Conservation (phyloP, 495 filamentous ascomycete species). For the Trypethelium eluteriae region DNA sequence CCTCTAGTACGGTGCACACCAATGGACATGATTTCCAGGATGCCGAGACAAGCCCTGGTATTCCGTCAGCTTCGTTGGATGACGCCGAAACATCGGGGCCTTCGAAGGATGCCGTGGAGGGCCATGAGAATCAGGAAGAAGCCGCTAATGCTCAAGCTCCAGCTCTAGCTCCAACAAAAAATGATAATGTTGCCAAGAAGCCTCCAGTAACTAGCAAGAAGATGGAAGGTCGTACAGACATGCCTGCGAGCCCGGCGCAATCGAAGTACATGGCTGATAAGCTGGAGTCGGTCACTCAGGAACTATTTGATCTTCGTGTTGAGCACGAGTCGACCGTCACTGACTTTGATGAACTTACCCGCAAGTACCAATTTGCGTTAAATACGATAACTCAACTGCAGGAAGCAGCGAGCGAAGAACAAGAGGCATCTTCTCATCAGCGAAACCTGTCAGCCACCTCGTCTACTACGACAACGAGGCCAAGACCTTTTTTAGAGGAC, state of each 20-base stretch:
- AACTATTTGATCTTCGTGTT: conserved; percentile 80
- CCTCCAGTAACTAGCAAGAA: background rate
- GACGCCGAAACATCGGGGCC: background rate
- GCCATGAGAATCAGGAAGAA: background rate
- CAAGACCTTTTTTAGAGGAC: conserved; percentile 89
- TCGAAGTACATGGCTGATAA: conserved; percentile 84
- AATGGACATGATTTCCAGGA: conserved; percentile 20
- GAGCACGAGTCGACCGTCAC: conserved; percentile 79
- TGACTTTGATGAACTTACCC: conserved; percentile 73
- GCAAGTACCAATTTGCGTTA: conserved; percentile 86
- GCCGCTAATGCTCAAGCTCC: background rate
- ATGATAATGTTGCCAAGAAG: background rate
- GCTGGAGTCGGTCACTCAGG: conserved; percentile 82
- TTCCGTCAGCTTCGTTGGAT: background rate
- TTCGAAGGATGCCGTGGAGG: background rate
- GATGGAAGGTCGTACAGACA: background rate
- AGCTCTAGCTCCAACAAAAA: background rate
- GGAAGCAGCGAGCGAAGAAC: conserved; percentile 75
- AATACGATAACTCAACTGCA: conserved; percentile 73
- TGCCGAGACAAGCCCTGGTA: conserved; percentile 10
- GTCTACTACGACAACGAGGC: conserved; percentile 51
- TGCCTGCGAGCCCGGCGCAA: conserved; percentile 58
- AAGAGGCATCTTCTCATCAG: conserved; percentile 45
- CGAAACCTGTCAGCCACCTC: background rate
- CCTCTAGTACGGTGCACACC: conserved; percentile 13